A percentile compares a stretch with the other conserved stretches of the same genome.
These are phyloP conservation scores for Puccinia coronata DNA, from an alignment of 1,284 basidiomycete genomes.

Conservation along the genomic window DNA sequence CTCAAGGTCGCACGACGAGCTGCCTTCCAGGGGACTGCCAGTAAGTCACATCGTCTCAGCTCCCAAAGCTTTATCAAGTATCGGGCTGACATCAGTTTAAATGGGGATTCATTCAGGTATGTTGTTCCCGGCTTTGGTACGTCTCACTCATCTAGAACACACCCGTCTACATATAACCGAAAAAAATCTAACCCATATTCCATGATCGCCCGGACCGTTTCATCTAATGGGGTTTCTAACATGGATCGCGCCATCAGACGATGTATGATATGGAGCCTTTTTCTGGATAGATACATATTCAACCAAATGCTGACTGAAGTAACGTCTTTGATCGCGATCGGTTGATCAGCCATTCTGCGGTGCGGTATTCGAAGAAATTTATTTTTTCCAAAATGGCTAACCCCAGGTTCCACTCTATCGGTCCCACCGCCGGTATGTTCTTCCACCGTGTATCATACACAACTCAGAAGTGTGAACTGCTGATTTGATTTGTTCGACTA, in stretches of 20 bases:
- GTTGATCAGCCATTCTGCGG: constrained; percentile 25
- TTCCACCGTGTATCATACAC: not conserved
- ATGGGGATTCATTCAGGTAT: constrained; percentile 13
- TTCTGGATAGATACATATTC: not conserved
- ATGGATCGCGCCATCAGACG: not conserved
- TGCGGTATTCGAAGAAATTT: constrained; percentile 57
- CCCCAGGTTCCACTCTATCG: constrained; percentile 53
- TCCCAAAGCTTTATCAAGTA: not conserved
- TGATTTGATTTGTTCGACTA: too few relatives aligned
- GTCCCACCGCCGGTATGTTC: constrained; percentile 54
- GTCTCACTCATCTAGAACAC: not conserved
- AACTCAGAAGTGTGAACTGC: not conserved
- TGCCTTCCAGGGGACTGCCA: constrained; percentile 55
- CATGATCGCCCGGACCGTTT: not conserved
- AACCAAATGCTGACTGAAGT: not conserved
- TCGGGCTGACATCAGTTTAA: not conserved
- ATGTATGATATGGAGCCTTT: not conserved
- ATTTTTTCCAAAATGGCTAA: constrained; percentile 55
- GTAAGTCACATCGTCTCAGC: constrained; percentile 13
- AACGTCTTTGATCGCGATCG: not conserved
- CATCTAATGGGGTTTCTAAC: not conserved
- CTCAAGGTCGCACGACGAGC: constrained; percentile 32
- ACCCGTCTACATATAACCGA: not conserved
- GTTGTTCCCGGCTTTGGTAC: constrained; percentile 24
- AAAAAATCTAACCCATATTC: not conserved